Percentiles rank a stretch among this genome's conserved stretches.
These are phyloP conservation scores for Gaeumannomyces tritici DNA, from an alignment of 2,329 filamentous ascomycete genomes.

Conservation along the genomic window DNA sequence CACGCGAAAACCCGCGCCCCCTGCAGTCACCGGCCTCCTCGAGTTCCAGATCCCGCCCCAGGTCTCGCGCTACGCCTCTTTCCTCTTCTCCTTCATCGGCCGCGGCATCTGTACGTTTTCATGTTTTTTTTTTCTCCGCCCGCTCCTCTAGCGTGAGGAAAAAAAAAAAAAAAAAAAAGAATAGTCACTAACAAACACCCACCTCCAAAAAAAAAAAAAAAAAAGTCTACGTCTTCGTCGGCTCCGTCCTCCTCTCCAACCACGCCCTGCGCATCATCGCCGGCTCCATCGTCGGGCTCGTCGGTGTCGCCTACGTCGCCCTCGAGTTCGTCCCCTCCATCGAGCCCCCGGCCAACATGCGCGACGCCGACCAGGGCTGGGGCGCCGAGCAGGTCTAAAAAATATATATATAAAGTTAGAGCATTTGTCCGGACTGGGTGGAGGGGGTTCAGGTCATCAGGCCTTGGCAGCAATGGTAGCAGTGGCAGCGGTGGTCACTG, in stretches of 20 bases:
- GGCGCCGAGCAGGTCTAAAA: slow-evolving; percentile 69
- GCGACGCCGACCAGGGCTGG: slow-evolving; percentile 67
- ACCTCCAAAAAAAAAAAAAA: too few species aligned
- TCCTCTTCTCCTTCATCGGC: slow-evolving; percentile 95
- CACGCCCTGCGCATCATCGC: slow-evolving; percentile 61
- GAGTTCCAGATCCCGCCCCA: slow-evolving; percentile 96
- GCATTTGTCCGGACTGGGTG: too few species aligned
- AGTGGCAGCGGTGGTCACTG: too few species aligned
- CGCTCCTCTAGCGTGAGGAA: too few species aligned
- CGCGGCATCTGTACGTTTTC: slow-evolving; percentile 74
- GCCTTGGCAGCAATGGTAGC: neutral
- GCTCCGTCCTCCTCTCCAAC: slow-evolving; percentile 69
- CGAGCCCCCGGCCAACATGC: slow-evolving; percentile 74
- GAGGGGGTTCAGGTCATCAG: too few species aligned
- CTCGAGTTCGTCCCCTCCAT: slow-evolving; percentile 72
- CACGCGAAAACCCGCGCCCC: neutral
- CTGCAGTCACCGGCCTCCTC: slow-evolving; percentile 56
- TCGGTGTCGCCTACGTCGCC: slow-evolving; percentile 68
- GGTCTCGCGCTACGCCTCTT: slow-evolving; percentile 86
- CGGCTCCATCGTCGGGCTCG: slow-evolving; percentile 65
- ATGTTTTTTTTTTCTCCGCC: too few species aligned
- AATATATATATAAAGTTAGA: too few species aligned
- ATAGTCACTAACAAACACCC: neutral
- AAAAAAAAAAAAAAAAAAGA: neutral
- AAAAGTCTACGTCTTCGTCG: slow-evolving; percentile 86